Conservation (phyloP, 306 rosid species). For the Ammopiptanthus mongolicus region DNA sequence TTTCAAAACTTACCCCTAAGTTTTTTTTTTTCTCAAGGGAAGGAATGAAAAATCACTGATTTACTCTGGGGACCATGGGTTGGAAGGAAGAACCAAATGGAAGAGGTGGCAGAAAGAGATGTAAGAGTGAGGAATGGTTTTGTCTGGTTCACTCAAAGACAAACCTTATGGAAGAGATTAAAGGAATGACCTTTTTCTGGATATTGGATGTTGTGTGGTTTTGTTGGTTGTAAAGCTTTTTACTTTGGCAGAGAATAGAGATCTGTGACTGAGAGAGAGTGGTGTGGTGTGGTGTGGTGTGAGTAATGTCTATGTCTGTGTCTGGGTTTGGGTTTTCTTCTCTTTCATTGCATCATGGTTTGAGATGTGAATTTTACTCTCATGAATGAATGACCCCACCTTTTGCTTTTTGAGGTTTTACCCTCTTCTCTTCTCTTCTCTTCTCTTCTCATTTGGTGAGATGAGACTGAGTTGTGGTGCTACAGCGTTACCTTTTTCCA, state of each 20-base stretch:
- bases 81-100: slow-evolving; percentile 20
- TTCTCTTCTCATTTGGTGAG: neutral
- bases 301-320: too few relatives aligned
- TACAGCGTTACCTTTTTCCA: slow-evolving; percentile 43
- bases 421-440: neutral
- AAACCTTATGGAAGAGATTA: slow-evolving; percentile 40
- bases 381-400: slow-evolving; percentile 20
- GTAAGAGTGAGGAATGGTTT: slow-evolving; percentile 37
- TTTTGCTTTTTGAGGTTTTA: slow-evolving; percentile 31
- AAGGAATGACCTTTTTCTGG: slow-evolving; percentile 19
- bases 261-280: slow-evolving; percentile 24
- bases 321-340: slow-evolving; percentile 8
- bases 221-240: slow-evolving; percentile 20
- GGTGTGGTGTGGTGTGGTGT: slow-evolving; percentile 16
- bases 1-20: slow-evolving; percentile 31
- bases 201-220: slow-evolving; percentile 22
- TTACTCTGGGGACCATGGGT: slow-evolving; percentile 23
- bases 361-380: slow-evolving; percentile 27
- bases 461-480: slow-evolving; percentile 8
- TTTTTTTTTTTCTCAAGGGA: neutral
- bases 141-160: slow-evolving; percentile 58
- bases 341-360: slow-evolving; percentile 16
- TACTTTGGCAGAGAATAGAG: slow-evolving; percentile 29
- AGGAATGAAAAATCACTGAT: slow-evolving; percentile 32
- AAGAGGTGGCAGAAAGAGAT: slow-evolving; percentile 47